Evolutionary conservation across 2,329 filamentous ascomycete genomes (phyloP).

Genomic region (Domatiomyces catenatus): DNA sequence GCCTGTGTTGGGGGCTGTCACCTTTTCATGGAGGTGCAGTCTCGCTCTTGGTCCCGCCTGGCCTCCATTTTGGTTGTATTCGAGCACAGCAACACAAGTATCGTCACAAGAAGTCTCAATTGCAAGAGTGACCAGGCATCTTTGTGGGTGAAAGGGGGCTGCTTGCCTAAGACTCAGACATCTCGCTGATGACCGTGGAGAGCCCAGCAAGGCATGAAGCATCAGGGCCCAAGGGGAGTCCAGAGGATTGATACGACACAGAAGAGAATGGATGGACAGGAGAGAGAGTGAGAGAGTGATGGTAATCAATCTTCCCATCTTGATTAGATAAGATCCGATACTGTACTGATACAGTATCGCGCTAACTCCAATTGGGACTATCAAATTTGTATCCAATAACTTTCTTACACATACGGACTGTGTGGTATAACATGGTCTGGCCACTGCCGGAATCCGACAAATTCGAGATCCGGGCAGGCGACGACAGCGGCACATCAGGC

Average conservation of each 20-base stretch:
- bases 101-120: slow-evolving; percentile 56
- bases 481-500: neutral
- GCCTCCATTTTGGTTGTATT: slow-evolving; percentile 22
- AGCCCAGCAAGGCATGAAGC: neutral
- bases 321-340: too few species aligned
- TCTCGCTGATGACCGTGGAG: neutral
- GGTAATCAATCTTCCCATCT: too few species aligned
- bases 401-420: too few species aligned
- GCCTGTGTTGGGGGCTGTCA: slow-evolving; percentile 62
- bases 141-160: slow-evolving; percentile 1
- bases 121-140: slow-evolving; percentile 27
- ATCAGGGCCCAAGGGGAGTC: neutral
- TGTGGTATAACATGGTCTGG: neutral
- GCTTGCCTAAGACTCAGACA: neutral
- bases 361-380: too few species aligned
- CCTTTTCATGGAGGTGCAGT: slow-evolving; percentile 63
- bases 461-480: neutral
- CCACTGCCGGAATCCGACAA: neutral
- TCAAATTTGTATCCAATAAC: too few species aligned
- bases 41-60: slow-evolving; percentile 26
- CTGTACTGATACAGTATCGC: too few species aligned
- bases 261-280: neutral
- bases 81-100: slow-evolving; percentile 71
- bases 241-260: neutral
- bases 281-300: neutral